Percentiles rank a stretch among this genome's conserved stretches.
phyloP scores from a whole-genome alignment of 148 eudicot genomes.

The Rhododendron ferrugineum region DNA sequence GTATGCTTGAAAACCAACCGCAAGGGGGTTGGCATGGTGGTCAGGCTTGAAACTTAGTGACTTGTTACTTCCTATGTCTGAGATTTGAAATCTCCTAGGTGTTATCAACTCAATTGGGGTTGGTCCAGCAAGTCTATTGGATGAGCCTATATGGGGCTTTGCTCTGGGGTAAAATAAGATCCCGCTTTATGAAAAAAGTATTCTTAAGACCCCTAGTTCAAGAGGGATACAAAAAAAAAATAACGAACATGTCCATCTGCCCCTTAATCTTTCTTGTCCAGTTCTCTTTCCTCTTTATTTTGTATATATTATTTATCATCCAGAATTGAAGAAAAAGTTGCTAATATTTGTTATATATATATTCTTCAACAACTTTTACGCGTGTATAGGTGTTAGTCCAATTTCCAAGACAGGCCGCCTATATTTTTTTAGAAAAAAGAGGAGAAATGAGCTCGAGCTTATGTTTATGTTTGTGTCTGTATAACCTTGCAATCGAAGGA shows the following conservation, averaged over 20 bases:
- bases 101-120: neutral
- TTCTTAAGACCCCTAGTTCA: neutral
- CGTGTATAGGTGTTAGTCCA: neutral
- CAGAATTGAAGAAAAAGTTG: neutral
- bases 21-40: neutral
- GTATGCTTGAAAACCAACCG: neutral
- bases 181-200: neutral
- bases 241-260: neutral
- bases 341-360: neutral
- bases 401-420: neutral
- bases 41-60: neutral
- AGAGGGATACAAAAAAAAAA: neutral
- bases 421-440: neutral
- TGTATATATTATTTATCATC: neutral
- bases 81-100: neutral
- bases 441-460: neutral
- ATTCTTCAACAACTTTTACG: too few relatives aligned
- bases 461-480: neutral
- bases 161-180: too few relatives aligned
- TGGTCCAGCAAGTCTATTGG: neutral
- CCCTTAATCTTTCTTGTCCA: neutral
- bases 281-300: neutral
- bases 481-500: neutral
- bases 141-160: neutral
- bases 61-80: neutral